Base-by-base conservation (phyloP, 495 filamentous ascomycete species). In the Usnea hakonensis region DNA sequence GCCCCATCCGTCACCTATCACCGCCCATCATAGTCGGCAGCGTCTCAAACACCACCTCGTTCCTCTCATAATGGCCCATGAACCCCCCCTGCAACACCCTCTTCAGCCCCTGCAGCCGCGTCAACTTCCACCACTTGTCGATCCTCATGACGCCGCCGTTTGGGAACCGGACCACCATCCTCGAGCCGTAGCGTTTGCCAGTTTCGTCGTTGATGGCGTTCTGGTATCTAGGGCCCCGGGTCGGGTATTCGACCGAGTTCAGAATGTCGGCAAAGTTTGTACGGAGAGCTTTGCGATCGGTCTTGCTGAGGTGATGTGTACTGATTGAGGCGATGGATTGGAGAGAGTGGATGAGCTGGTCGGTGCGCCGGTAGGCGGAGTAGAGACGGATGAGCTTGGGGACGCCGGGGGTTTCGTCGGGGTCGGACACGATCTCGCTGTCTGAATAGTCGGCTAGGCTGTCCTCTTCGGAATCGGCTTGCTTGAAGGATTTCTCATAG, bases 121-220 rank as follows among this genome's bases (percentile, higher is more conserved):
- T 80, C 65, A 93, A 81, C 67, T 96, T 92, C 81, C 90, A 94
- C 93, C 93, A 97, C 43, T 83, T 85, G 68, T 97, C 90, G 59
- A 97, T 91, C 62, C 81, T 81, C 79, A 96, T 84, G 43, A 85
- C 78, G 8, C 87, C 85, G 62, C 83, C 82, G 32, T 83, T 81
- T 61, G 90, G 84, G 38, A 96, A 84, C 62, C 85, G 84, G 40
- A 96, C 82, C 17, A 81, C 88, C 73, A 94, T 77, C 26, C 90
- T 82, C 65, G 86, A 89, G 23, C 92, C 92, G 67, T 90, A 90
- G 60, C 87, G 83, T 23, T 79, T 78, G 44, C 87, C 87, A 0
- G 83, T 87, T 32, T 89, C 85, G n/a, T 87, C 79, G 63, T 88
- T 80, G 58, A 90, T 81, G 40, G 90, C 89, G 23, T 81, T 87